These are phyloP conservation scores for Curvularia sp. DNA, from an alignment of 2,329 filamentous ascomycete species.

Conservation along the genomic window DNA sequence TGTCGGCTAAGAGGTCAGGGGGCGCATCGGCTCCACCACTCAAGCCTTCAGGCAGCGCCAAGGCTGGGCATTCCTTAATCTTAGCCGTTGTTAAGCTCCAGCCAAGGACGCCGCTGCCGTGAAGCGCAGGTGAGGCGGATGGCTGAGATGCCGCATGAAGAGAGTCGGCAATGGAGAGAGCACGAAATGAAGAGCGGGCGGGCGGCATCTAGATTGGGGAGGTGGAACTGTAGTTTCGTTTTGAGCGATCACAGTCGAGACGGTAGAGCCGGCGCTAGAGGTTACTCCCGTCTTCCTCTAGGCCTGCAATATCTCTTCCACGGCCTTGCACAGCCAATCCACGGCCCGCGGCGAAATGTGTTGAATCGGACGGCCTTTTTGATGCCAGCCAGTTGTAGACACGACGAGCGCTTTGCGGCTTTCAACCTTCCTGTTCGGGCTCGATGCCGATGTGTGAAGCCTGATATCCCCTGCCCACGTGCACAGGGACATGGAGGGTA, in stretches of 20 bases:
- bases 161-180: not conserved
- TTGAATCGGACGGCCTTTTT: slow-evolving; percentile 4
- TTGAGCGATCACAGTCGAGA: slow-evolving; percentile 3
- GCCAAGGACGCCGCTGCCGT: slow-evolving; percentile 6
- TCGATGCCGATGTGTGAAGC: slow-evolving; percentile 1
- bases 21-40: slow-evolving; percentile 27
- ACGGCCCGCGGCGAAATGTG: not conserved
- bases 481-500: slow-evolving; percentile 8
- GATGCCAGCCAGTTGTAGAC: slow-evolving; percentile 11
- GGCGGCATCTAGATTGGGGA: slow-evolving; percentile 26
- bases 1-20: slow-evolving; percentile 15
- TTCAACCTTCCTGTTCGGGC: slow-evolving; percentile 26
- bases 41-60: slow-evolving; percentile 32
- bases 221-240: slow-evolving; percentile 23
- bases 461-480: slow-evolving; percentile 4
- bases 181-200: not conserved
- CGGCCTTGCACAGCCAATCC: not conserved
- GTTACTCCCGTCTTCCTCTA: slow-evolving; percentile 8
- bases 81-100: slow-evolving; percentile 34
- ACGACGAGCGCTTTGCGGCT: not conserved
- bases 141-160: slow-evolving; percentile 1
- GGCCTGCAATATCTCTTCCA: slow-evolving; percentile 6
- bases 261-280: slow-evolving; percentile 11
- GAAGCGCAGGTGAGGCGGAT: not conserved
- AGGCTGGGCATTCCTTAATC: slow-evolving; percentile 33